Evolutionary conservation across 139 green algal species (phyloP).

Genomic region (Chlorella vulgaris): DNA sequence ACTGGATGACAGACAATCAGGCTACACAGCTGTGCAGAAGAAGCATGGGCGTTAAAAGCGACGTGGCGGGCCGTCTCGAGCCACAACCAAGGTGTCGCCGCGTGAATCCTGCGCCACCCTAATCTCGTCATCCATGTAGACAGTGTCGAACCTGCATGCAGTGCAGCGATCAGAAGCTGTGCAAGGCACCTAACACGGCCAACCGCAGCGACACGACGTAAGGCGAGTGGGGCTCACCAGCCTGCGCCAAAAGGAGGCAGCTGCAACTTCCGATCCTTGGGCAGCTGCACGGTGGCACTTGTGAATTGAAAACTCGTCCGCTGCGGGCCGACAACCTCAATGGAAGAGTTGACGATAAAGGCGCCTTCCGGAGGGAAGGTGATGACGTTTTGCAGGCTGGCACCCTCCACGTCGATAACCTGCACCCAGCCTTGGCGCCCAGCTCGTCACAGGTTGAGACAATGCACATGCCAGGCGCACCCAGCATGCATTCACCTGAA

Average conservation of each 20-base stretch:
- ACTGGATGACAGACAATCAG: too few relatives aligned
- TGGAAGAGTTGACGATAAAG: slow-evolving; percentile 80
- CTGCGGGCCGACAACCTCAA: slow-evolving; percentile 53
- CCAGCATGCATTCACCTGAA: slow-evolving; percentile 70
- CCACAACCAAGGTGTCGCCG: slow-evolving; percentile 76
- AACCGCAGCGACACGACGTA: too few relatives aligned
- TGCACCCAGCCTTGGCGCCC: too few relatives aligned
- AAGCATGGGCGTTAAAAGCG: too few relatives aligned
- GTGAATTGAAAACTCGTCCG: slow-evolving; percentile 76
- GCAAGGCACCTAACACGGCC: too few relatives aligned
- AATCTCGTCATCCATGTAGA: slow-evolving; percentile 77
- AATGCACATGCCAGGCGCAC: slow-evolving; percentile 36
- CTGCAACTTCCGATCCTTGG: slow-evolving; percentile 33
- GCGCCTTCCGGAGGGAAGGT: slow-evolving; percentile 82
- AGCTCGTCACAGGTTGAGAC: background rate
- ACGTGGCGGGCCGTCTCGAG: slow-evolving; percentile 65
- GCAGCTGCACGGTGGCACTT: slow-evolving; percentile 64
- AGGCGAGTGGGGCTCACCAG: too few relatives aligned
- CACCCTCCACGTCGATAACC: slow-evolving; percentile 77
- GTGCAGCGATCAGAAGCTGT: too few relatives aligned
- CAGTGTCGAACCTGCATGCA: slow-evolving; percentile 83
- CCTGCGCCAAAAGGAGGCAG: slow-evolving; percentile 84
- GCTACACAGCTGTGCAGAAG: too few relatives aligned
- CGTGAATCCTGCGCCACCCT: slow-evolving; percentile 80
- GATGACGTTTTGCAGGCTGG: slow-evolving; percentile 87